A percentile compares a stretch with the other conserved stretches of the same genome.
Conservation (phyloP, 2,329 filamentous ascomycete genomes). For the Amesomyces nigricolor region DNA sequence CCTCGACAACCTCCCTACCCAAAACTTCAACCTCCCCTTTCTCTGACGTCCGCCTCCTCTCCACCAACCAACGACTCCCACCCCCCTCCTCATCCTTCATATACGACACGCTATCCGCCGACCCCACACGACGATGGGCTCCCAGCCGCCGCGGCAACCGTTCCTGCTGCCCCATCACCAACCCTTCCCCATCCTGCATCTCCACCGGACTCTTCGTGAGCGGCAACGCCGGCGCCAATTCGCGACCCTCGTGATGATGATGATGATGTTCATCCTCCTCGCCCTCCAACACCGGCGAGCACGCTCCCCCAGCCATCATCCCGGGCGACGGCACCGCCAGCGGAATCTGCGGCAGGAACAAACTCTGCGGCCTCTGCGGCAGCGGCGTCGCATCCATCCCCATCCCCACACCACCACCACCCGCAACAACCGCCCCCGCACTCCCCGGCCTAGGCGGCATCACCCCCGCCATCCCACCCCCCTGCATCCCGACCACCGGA, state of each 20-base stretch:
- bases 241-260: too few relatives aligned
- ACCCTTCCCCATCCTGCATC: neutral
- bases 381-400: neutral
- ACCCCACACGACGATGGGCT: constrained; percentile 44
- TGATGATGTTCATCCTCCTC: constrained; percentile 28
- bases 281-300: constrained; percentile 38
- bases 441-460: constrained; percentile 23
- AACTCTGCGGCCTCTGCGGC: constrained; percentile 10
- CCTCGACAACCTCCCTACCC: too few relatives aligned
- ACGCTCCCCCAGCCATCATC: constrained; percentile 26
- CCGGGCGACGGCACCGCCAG: constrained; percentile 19
- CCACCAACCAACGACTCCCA: constrained; percentile 62
- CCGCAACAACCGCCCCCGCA: constrained; percentile 1
- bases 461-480: neutral
- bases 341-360: constrained; percentile 13
- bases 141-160: constrained; percentile 27
- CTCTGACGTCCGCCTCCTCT: constrained; percentile 46
- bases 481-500: constrained; percentile 38
- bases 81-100: constrained; percentile 57
- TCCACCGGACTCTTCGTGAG: neutral
- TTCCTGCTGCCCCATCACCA: too few relatives aligned
- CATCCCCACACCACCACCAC: neutral
- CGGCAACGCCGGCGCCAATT: constrained; percentile 26
- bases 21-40: too few relatives aligned
- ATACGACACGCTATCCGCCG: constrained; percentile 66